Evolutionary conservation across 1,284 basidiomycete genomes (phyloP).

Genomic region (Quambalaria eucalypti): DNA sequence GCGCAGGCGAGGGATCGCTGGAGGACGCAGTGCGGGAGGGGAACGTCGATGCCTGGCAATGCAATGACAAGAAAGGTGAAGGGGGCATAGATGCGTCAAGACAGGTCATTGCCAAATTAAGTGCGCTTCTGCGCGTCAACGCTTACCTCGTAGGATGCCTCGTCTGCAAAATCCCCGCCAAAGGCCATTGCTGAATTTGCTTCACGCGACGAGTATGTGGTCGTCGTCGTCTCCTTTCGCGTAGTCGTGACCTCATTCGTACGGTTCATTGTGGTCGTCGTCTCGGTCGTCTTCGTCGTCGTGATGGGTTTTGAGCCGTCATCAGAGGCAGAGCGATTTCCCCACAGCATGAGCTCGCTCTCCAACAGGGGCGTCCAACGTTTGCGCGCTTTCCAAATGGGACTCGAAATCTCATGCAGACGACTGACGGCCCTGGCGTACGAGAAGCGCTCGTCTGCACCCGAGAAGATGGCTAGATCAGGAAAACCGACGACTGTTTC

Average conservation of each 20-base stretch:
- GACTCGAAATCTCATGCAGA: slow-evolving; percentile 56
- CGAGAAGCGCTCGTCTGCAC: slow-evolving; percentile 61
- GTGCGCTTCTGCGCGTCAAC: no score
- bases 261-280: not conserved
- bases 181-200: slow-evolving; percentile 6
- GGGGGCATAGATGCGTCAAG: no score
- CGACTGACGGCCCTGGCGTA: slow-evolving; percentile 63
- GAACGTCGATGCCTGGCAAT: slow-evolving; percentile 14
- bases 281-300: no score
- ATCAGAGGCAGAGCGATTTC: no score
- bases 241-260: no score
- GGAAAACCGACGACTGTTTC: slow-evolving; percentile 36
- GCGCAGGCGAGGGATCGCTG: not conserved
- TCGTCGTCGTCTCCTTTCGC: no score
- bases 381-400: slow-evolving; percentile 21
- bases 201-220: no score
- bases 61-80: no score
- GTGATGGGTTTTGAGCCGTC: no score
- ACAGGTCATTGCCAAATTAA: no score
- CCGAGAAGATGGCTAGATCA: slow-evolving; percentile 58
- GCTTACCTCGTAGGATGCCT: slow-evolving; percentile 24
- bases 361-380: slow-evolving; percentile 26
- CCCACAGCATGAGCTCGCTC: slow-evolving; percentile 24
- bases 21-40: slow-evolving; percentile 4
- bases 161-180: slow-evolving; percentile 18